phyloP scores from a whole-genome alignment of 177 flowering plant species.

The Vitis hybrid region DNA sequence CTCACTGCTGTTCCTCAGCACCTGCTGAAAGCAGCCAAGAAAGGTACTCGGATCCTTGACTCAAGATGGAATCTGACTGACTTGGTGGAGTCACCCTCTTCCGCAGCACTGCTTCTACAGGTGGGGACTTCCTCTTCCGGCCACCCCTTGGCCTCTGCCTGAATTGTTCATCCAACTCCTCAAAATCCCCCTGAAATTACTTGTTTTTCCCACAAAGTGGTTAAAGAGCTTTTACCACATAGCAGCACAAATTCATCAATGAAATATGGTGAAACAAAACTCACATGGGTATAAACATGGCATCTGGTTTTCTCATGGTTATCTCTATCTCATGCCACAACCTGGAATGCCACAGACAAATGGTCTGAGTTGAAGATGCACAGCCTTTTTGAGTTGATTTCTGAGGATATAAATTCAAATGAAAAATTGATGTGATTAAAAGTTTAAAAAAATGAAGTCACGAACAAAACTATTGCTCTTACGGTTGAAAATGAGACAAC shows the following conservation, averaged over 20 bases:
- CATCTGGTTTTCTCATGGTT: slow-evolving; percentile 71
- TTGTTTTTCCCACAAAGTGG: no score
- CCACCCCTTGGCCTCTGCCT: no score
- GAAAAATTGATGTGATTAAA: not conserved
- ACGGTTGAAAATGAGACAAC: slow-evolving; percentile 67
- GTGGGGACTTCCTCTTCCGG: no score
- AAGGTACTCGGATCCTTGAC: no score
- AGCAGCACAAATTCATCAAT: not conserved
- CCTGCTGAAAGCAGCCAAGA: no score
- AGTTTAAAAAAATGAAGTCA: not conserved
- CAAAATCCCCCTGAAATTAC: slow-evolving; percentile 74
- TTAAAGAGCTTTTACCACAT: not conserved
- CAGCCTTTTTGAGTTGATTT: slow-evolving; percentile 54
- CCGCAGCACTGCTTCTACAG: no score
- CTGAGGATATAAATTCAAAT: slow-evolving; percentile 33
- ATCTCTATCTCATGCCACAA: slow-evolving; percentile 78
- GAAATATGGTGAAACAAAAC: slow-evolving; percentile 5
- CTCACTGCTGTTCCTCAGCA: no score
- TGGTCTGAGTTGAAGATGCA: slow-evolving; percentile 57
- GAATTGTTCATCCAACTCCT: slow-evolving; percentile 10
- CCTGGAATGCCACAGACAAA: slow-evolving; percentile 58
- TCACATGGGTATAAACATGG: slow-evolving; percentile 60
- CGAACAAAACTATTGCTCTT: slow-evolving; percentile 21
- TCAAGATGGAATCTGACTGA: no score
- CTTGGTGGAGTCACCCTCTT: no score